Evolutionary conservation across 345 rosid genomes (phyloP).

Genomic region (Draba incana): DNA sequence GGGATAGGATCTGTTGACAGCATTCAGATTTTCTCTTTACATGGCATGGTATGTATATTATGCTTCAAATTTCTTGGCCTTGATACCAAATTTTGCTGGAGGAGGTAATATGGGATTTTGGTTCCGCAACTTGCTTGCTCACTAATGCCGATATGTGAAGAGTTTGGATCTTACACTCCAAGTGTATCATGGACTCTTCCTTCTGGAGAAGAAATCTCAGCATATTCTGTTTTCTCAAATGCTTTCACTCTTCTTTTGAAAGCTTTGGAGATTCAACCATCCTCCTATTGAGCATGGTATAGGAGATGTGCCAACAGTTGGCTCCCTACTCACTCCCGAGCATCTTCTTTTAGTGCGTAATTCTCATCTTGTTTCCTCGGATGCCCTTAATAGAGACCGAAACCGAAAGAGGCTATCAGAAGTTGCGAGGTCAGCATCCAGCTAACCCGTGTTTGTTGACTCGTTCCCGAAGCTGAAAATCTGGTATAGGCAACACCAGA

Average conservation of each 20-base stretch:
- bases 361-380: slow-evolving; percentile 70
- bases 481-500: slow-evolving; percentile 92
- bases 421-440: slow-evolving; percentile 56
- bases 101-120: slow-evolving; percentile 9
- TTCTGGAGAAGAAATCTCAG: slow-evolving; percentile 74
- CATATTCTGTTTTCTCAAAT: slow-evolving; percentile 85
- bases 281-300: slow-evolving; percentile 89
- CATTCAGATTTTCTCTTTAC: slow-evolving; percentile 90
- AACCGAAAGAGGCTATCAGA: slow-evolving; percentile 65
- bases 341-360: slow-evolving; percentile 86
- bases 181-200: slow-evolving; percentile 75
- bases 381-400: slow-evolving; percentile 57
- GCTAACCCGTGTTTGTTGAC: slow-evolving; percentile 77
- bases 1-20: slow-evolving; percentile 91
- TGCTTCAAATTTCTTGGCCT: slow-evolving; percentile 12
- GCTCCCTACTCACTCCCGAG: slow-evolving; percentile 83
- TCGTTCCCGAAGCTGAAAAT: slow-evolving; percentile 86
- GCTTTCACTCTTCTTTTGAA: slow-evolving; percentile 91
- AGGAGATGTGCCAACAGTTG: slow-evolving; percentile 91
- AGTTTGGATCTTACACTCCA: slow-evolving; percentile 83
- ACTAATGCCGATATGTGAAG: slow-evolving; percentile 94
- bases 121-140: slow-evolving; percentile 93
- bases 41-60: slow-evolving; percentile 72
- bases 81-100: background rate
- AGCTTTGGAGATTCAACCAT: slow-evolving; percentile 92